These are phyloP conservation scores for Diacronema lutheri DNA, from an alignment of 78 protist species.

Conservation along the genomic window DNA sequence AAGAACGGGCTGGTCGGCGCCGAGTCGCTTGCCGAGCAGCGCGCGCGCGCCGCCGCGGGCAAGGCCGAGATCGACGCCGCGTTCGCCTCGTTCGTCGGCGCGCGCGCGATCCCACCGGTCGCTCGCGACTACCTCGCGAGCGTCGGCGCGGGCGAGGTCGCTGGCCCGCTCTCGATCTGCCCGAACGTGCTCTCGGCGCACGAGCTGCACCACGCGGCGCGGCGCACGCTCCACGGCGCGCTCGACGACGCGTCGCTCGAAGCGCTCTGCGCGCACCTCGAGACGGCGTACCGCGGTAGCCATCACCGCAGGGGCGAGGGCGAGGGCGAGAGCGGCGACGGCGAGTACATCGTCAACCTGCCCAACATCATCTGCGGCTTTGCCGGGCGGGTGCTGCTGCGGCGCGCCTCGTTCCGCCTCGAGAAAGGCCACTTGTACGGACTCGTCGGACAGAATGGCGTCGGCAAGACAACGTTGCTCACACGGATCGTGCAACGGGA, in stretches of 20 bases:
- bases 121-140: too few species aligned
- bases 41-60: too few species aligned
- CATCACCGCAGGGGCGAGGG: not conserved
- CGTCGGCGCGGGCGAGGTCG: too few species aligned
- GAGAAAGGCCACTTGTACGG: conserved; percentile 17
- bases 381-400: conserved; percentile 18
- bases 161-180: not conserved
- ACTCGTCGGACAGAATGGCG: conserved; percentile 37
- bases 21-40: too few species aligned
- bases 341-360: not conserved
- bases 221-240: not conserved
- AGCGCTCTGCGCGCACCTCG: not conserved
- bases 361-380: conserved; percentile 17
- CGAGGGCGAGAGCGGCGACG: not conserved
- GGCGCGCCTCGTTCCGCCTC: not conserved
- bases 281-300: not conserved
- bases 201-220: not conserved
- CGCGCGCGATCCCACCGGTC: too few species aligned
- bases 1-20: too few species aligned
- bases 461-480: conserved; percentile 48
- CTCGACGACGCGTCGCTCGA: not conserved
- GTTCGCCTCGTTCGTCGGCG: too few species aligned
- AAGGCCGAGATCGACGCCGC: too few species aligned
- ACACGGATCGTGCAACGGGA: not conserved
- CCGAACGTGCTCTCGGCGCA: not conserved